Percentiles rank a stretch among this genome's conserved stretches.
Conservation (phyloP, 2,329 filamentous ascomycete species). For the Aaosphaeria arxii region DNA sequence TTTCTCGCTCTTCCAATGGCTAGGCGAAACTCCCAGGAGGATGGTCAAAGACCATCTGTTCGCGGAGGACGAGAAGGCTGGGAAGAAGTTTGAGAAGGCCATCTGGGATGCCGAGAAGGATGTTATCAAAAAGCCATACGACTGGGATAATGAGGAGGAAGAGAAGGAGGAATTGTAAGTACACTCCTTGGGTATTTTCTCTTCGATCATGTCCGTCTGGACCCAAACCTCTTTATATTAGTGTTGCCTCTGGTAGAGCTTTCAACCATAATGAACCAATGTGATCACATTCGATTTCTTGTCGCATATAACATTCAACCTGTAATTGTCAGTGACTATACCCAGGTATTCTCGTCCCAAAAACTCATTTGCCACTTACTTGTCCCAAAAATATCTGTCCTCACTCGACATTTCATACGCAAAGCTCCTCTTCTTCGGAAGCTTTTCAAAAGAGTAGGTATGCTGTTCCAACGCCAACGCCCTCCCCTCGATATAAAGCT, state of each 20-base stretch:
- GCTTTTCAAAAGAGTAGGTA: slow-evolving; percentile 7
- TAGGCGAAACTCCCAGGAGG: slow-evolving; percentile 67
- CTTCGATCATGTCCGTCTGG: too few species aligned
- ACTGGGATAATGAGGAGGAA: slow-evolving; percentile 22
- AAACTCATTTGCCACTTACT: slow-evolving; percentile 3
- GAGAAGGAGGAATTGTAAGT: slow-evolving; percentile 17
- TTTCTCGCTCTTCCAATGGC: slow-evolving; percentile 72
- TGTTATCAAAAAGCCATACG: slow-evolving; percentile 36
- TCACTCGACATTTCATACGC: background rate
- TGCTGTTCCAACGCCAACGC: slow-evolving; percentile 5
- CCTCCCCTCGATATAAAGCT: slow-evolving; percentile 11
- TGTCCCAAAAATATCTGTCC: slow-evolving; percentile 6
- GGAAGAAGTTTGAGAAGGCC: slow-evolving; percentile 60
- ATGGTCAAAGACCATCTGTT: slow-evolving; percentile 68
- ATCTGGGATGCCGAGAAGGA: slow-evolving; percentile 61
- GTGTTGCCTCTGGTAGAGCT: background rate
- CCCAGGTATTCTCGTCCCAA: background rate
- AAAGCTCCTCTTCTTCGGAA: slow-evolving; percentile 8
- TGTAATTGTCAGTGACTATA: background rate
- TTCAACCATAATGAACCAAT: slow-evolving; percentile 7
- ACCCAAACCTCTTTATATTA: too few species aligned
- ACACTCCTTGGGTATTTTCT: background rate
- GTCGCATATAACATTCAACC: slow-evolving; percentile 11
- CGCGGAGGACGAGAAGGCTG: slow-evolving; percentile 57
- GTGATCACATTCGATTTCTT: slow-evolving; percentile 8